A percentile compares a stretch with the other conserved stretches of the same genome.
Evolutionary conservation across 768 basidiomycete genomes (phyloP).

Genomic region (Leccinellum albellum): DNA sequence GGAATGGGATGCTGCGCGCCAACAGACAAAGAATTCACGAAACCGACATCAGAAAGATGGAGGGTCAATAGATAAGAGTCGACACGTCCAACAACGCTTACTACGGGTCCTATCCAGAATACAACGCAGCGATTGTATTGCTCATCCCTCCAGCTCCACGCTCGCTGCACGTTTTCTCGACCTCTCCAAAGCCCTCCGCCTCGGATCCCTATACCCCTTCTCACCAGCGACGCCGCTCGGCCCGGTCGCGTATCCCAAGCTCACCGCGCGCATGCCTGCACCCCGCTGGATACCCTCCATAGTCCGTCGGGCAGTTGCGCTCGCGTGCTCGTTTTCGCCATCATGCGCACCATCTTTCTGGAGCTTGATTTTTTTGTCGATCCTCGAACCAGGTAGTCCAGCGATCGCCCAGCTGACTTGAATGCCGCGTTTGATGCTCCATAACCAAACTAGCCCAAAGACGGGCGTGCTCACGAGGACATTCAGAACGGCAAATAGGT

Average conservation of each 20-base stretch:
- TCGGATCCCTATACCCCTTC: slow-evolving; percentile 15
- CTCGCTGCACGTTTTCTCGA: slow-evolving; percentile 16
- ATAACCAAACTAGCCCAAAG: slow-evolving; percentile 81
- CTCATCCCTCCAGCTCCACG: slow-evolving; percentile 15
- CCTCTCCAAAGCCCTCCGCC: slow-evolving; percentile 23
- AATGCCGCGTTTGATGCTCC: slow-evolving; percentile 80
- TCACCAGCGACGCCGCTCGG: not conserved
- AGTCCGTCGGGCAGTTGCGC: not conserved
- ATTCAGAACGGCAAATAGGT: slow-evolving; percentile 83
- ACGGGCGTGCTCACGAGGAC: slow-evolving; percentile 76
- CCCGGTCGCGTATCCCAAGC: slow-evolving; percentile 25
- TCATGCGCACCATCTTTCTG: not conserved
- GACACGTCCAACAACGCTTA: not conserved
- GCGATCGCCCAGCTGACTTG: slow-evolving; percentile 79
- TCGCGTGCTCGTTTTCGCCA: slow-evolving; percentile 5
- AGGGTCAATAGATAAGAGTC: not conserved
- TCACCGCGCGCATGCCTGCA: slow-evolving; percentile 23
- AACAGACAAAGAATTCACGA: not conserved
- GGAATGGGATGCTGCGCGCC: not conserved
- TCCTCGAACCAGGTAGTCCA: slow-evolving; percentile 40
- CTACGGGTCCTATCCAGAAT: not conserved
- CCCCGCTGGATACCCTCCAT: slow-evolving; percentile 10
- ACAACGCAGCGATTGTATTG: not conserved
- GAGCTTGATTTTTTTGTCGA: not conserved
- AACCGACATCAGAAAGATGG: not conserved